These are phyloP conservation scores for Hericium alpestre DNA, from an alignment of 768 basidiomycete genomes.

Conservation along the genomic window DNA sequence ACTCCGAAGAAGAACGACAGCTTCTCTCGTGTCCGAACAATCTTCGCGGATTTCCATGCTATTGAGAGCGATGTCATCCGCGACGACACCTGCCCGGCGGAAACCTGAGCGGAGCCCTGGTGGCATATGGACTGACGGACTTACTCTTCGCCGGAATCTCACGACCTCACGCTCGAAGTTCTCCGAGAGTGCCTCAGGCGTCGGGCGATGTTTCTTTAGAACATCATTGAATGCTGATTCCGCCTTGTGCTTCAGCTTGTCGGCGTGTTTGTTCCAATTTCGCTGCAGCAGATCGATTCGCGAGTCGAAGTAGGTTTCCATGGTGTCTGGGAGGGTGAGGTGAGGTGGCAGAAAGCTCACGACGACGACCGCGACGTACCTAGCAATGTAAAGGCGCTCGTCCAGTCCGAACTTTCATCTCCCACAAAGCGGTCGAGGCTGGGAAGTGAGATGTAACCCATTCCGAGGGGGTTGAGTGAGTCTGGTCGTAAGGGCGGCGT, in stretches of 20 bases:
- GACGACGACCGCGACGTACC: conserved; percentile 35
- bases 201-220: conserved; percentile 53
- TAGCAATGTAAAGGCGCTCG: conserved; percentile 75
- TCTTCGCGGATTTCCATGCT: conserved; percentile 90
- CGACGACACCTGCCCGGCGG: conserved; percentile 52
- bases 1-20: conserved; percentile 91
- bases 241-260: conserved; percentile 70
- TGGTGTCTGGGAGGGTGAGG: conserved; percentile 49
- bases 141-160: conserved; percentile 79
- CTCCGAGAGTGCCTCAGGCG: conserved; percentile 57
- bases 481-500: conserved; percentile 24
- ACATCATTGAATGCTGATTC: conserved; percentile 48
- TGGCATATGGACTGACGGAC: neutral
- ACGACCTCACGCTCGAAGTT: conserved; percentile 82
- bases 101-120: neutral
- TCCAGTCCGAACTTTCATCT: conserved; percentile 68
- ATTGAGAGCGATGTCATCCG: conserved; percentile 69
- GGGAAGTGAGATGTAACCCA: conserved; percentile 53
- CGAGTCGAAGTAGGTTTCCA: conserved; percentile 93
- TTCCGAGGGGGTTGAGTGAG: conserved; percentile 16
- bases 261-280: conserved; percentile 77
- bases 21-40: conserved; percentile 73
- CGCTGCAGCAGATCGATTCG: conserved; percentile 77
- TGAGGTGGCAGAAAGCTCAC: neutral
- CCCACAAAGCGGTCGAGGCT: conserved; percentile 60